Conservation (phyloP, 164 flowering plant species). For the Nymphaea colorata region DNA sequence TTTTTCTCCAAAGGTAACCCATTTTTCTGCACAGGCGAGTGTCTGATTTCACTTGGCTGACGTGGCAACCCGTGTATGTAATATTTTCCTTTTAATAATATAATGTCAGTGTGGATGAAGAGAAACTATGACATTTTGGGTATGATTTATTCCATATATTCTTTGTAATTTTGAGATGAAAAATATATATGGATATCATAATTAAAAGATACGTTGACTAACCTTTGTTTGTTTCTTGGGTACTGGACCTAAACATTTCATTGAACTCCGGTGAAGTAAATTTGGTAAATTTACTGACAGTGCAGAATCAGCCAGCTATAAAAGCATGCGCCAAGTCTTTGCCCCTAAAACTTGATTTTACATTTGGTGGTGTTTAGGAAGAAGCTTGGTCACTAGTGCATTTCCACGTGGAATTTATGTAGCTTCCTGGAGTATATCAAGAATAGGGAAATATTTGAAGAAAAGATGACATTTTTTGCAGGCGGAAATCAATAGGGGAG, state of each 20-base stretch:
- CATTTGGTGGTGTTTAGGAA: too few species aligned
- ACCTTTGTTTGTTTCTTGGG: background rate
- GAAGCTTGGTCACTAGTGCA: too few species aligned
- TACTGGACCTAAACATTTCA: background rate
- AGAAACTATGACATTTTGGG: background rate
- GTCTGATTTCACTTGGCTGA: background rate
- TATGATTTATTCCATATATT: background rate
- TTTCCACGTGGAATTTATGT: too few species aligned
- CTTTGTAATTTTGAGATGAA: background rate
- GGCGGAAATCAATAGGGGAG: too few species aligned
- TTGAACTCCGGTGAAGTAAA: background rate
- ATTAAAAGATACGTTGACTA: background rate
- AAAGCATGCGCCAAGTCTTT: background rate
- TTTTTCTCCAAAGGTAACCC: background rate
- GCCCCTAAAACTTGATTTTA: too few species aligned
- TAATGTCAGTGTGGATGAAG: background rate
- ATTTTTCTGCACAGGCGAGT: conserved; percentile 3
- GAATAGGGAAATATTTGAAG: too few species aligned
- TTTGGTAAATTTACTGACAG: background rate
- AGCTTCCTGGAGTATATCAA: too few species aligned
- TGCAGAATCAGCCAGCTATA: background rate
- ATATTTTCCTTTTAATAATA: background rate
- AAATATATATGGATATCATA: background rate
- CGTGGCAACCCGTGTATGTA: conserved; percentile 1
- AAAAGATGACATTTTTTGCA: too few species aligned